A percentile compares a stretch with the other conserved stretches of the same genome.
phyloP scores from a whole-genome alignment of 805 yeast species.

The Metschnikowia bowlesiae region DNA sequence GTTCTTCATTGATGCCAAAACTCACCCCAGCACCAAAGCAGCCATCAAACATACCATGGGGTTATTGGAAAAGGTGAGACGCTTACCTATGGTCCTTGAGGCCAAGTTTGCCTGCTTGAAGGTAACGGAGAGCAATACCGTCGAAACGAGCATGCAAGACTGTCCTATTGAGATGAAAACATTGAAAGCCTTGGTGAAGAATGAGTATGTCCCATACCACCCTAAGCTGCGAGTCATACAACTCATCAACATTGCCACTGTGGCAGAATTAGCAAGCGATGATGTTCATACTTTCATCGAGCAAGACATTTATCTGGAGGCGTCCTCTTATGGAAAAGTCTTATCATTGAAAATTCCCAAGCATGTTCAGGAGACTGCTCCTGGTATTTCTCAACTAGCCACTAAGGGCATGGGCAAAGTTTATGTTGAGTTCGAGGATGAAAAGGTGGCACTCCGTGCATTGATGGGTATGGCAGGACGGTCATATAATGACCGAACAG shows the following conservation, averaged over 20 bases:
- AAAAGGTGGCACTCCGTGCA: constrained; percentile 52
- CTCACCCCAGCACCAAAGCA: constrained; percentile 11
- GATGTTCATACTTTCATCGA: constrained; percentile 44
- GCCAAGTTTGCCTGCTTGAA: constrained; percentile 34
- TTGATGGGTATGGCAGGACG: constrained; percentile 60
- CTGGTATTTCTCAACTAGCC: constrained; percentile 32
- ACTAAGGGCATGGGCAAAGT: constrained; percentile 68
- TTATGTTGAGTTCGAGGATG: constrained; percentile 57
- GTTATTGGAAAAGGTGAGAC: constrained; percentile 11
- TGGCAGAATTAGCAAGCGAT: constrained; percentile 57
- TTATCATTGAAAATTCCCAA: constrained; percentile 56
- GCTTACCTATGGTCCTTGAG: constrained; percentile 15
- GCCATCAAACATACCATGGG: constrained; percentile 12
- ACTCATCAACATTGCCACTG: constrained; percentile 60
- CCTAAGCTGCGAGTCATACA: constrained; percentile 54
- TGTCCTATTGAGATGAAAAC: constrained; percentile 34
- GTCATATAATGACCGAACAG: constrained; percentile 61
- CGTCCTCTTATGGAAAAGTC: constrained; percentile 49
- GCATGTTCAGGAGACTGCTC: constrained; percentile 49
- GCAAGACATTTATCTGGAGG: constrained; percentile 49
- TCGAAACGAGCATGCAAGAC: constrained; percentile 33
- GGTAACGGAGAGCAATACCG: constrained; percentile 13
- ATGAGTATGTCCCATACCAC: constrained; percentile 33
- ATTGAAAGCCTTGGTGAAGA: constrained; percentile 33
- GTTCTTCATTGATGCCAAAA: constrained; percentile 20